phyloP scores from a whole-genome alignment of 2,329 filamentous ascomycete genomes.

The Exophiala spinifera region DNA sequence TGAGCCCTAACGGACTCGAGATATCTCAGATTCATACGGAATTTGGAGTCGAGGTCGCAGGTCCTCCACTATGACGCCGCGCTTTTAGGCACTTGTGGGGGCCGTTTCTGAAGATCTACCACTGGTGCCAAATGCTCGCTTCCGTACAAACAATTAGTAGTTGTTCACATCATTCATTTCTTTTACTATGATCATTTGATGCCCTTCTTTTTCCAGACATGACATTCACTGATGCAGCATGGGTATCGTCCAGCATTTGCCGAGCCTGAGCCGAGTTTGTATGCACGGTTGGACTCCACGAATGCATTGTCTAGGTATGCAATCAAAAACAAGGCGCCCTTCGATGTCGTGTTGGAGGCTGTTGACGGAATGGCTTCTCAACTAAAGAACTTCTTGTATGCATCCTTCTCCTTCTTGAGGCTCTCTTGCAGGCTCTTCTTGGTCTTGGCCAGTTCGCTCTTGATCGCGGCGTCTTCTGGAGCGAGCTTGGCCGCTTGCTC shows the following conservation, averaged over 20 bases:
- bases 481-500: constrained; percentile 70
- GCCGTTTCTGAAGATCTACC: neutral
- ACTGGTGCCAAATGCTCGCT: too few relatives aligned
- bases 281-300: neutral
- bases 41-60: neutral
- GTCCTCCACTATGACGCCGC: neutral
- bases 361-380: neutral
- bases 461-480: constrained; percentile 71
- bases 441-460: constrained; percentile 70
- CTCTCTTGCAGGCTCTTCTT: constrained; percentile 73
- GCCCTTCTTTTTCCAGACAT: neutral
- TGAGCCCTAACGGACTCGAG: neutral
- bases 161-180: neutral
- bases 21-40: neutral
- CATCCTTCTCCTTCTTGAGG: constrained; percentile 84
- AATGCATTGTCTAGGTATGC: constrained; percentile 29
- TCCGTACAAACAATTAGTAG: too few relatives aligned
- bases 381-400: constrained; percentile 84
- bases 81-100: neutral
- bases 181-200: neutral
- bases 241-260: constrained; percentile 1
- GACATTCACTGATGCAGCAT: constrained; percentile 1
- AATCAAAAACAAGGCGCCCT: neutral
- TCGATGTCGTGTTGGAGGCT: too few relatives aligned
- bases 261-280: too few relatives aligned